Percentiles rank a stretch among this genome's conserved stretches.
Conservation (phyloP, 2,329 filamentous ascomycete species). For the Sclerotinia nivalis region DNA sequence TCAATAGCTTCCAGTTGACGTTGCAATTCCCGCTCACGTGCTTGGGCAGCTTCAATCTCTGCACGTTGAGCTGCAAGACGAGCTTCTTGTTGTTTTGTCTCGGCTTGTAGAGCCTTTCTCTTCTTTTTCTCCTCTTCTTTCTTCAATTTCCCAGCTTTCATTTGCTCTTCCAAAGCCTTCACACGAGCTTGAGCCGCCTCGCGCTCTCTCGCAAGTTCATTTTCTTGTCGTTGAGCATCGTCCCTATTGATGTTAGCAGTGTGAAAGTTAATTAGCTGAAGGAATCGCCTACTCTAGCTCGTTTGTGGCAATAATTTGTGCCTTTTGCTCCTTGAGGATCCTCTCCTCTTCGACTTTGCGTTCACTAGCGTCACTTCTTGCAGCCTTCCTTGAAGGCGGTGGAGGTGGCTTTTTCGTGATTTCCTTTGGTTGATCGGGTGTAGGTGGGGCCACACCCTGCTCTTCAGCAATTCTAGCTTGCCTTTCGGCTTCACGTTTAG, state of each 20-base stretch:
- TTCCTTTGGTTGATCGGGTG: slow-evolving; percentile 28
- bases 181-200: slow-evolving; percentile 80
- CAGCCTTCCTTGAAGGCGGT: slow-evolving; percentile 74
- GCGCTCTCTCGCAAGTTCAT: slow-evolving; percentile 76
- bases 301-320: slow-evolving; percentile 70
- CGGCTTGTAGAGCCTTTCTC: slow-evolving; percentile 83
- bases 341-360: slow-evolving; percentile 62
- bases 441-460: slow-evolving; percentile 39
- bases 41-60: slow-evolving; percentile 87
- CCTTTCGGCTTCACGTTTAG: slow-evolving; percentile 81
- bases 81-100: slow-evolving; percentile 84
- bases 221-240: slow-evolving; percentile 72
- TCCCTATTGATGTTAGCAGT: slow-evolving; percentile 55
- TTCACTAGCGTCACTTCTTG: slow-evolving; percentile 58
- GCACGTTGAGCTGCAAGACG: slow-evolving; percentile 81
- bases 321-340: slow-evolving; percentile 70
- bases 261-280: background rate
- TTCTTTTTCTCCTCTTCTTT: slow-evolving; percentile 94
- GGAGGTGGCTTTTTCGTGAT: slow-evolving; percentile 73
- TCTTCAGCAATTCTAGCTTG: slow-evolving; percentile 51
- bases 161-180: slow-evolving; percentile 88
- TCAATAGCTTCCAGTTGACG: slow-evolving; percentile 76
- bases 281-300: slow-evolving; percentile 74
- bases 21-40: slow-evolving; percentile 86
- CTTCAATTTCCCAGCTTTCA: slow-evolving; percentile 88